Evolutionary conservation across 305 asterid genomes (phyloP).

Genomic region (Plantago rigida): DNA sequence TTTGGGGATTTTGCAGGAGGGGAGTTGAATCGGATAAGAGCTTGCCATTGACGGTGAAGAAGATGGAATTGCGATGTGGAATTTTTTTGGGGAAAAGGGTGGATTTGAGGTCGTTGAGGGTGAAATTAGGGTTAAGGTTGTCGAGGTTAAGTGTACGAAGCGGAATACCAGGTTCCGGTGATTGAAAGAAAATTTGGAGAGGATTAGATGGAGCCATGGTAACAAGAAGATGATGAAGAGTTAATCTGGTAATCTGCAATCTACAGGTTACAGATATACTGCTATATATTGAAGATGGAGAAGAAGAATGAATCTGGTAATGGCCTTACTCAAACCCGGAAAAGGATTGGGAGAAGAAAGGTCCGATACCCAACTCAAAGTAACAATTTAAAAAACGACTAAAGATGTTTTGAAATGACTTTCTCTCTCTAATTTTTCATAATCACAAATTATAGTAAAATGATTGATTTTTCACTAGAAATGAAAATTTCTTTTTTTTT

Average conservation of each 20-base stretch:
- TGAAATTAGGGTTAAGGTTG: slow-evolving; percentile 51
- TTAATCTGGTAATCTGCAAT: neutral
- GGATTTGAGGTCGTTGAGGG: slow-evolving; percentile 45
- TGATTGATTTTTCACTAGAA: too few species aligned
- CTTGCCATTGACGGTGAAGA: slow-evolving; percentile 61
- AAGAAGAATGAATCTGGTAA: too few species aligned
- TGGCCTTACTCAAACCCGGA: too few species aligned
- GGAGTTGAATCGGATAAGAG: slow-evolving; percentile 43
- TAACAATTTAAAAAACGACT: too few species aligned
- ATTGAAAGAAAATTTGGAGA: slow-evolving; percentile 54
- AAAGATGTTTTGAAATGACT: too few species aligned
- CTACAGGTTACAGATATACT: too few species aligned
- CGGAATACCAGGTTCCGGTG: slow-evolving; percentile 48
- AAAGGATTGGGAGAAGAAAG: too few species aligned
- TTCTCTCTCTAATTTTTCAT: too few species aligned
- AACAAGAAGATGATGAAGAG: neutral
- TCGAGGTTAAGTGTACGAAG: slow-evolving; percentile 39
- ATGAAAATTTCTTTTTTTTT: too few species aligned
- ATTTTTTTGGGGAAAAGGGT: slow-evolving; percentile 32
- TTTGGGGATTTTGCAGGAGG: slow-evolving; percentile 24
- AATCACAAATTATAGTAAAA: too few species aligned
- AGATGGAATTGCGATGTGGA: slow-evolving; percentile 29
- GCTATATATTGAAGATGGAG: too few species aligned
- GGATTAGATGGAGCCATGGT: neutral
- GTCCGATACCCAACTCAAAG: too few species aligned